Conservation (phyloP, 202 grass and related monocot genomes). For the Dendrocalamus latiflorus region DNA sequence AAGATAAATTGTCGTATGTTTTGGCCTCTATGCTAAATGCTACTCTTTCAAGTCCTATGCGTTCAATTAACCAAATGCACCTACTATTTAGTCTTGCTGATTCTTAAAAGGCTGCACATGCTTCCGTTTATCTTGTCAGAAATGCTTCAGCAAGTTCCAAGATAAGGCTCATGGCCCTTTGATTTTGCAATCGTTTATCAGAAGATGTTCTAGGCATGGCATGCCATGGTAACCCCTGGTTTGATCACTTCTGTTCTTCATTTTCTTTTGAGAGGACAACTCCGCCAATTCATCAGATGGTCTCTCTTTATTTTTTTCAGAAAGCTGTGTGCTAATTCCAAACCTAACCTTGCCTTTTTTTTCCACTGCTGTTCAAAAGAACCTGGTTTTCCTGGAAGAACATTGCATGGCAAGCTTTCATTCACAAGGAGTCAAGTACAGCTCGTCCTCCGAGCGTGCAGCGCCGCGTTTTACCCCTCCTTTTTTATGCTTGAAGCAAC, state of each 20-base stretch:
- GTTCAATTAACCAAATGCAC: too few relatives aligned
- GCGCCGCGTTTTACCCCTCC: not conserved
- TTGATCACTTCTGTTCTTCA: not conserved
- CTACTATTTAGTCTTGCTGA: too few relatives aligned
- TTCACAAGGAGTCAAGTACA: not conserved
- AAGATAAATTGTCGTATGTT: too few relatives aligned
- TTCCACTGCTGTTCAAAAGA: not conserved
- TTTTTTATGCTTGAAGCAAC: not conserved
- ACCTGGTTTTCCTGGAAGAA: not conserved
- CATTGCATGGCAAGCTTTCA: conserved; percentile 2
- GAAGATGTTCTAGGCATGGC: not conserved
- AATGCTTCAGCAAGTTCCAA: not conserved
- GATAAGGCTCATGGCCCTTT: not conserved
- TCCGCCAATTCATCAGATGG: not conserved
- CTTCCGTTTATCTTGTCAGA: not conserved
- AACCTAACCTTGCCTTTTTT: not conserved
- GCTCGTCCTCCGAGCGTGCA: not conserved
- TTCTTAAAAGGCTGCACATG: not conserved
- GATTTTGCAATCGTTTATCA: not conserved
- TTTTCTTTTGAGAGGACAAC: not conserved
- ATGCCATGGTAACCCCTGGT: not conserved
- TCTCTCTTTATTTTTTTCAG: too few relatives aligned
- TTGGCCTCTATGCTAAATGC: too few relatives aligned
- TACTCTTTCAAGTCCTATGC: too few relatives aligned
- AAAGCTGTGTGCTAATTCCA: not conserved